A percentile compares a stretch with the other conserved stretches of the same genome.
Evolutionary conservation across 2,329 filamentous ascomycete genomes (phyloP).

Genomic region (Xylaria sp.): DNA sequence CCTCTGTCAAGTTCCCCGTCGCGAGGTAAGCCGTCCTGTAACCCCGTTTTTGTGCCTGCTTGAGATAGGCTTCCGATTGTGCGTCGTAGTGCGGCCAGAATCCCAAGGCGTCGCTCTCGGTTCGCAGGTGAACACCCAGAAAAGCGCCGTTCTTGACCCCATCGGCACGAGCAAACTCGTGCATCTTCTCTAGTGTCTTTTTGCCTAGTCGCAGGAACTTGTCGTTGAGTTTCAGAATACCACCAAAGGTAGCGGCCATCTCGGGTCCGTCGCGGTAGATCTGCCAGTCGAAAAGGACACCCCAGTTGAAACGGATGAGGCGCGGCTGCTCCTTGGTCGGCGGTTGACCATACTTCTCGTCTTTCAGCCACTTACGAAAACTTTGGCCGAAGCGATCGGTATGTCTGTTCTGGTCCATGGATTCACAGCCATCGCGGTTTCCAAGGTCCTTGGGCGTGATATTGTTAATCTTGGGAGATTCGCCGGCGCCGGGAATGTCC

Average conservation of each 20-base stretch:
- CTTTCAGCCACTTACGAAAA: constrained; percentile 44
- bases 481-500: constrained; percentile 46
- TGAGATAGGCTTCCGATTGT: constrained; percentile 49
- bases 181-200: constrained; percentile 45
- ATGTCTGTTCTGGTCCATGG: constrained; percentile 49
- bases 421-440: constrained; percentile 46
- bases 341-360: constrained; percentile 35
- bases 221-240: constrained; percentile 48
- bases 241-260: constrained; percentile 51
- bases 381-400: constrained; percentile 46
- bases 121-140: constrained; percentile 54
- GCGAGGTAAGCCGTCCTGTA: constrained; percentile 52
- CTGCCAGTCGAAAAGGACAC: constrained; percentile 53
- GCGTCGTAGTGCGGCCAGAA: constrained; percentile 52
- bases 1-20: constrained; percentile 52
- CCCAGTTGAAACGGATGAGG: constrained; percentile 51
- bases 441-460: constrained; percentile 51
- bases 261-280: constrained; percentile 54
- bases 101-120: constrained; percentile 53
- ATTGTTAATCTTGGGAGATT: constrained; percentile 44
- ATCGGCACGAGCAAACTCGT: constrained; percentile 36
- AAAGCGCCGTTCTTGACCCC: constrained; percentile 38
- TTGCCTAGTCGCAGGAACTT: constrained; percentile 51
- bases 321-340: constrained; percentile 43
- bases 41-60: constrained; percentile 39